phyloP scores from a whole-genome alignment of 371 early-diverging fungal genomes.

The Lichtheimia corymbifera region DNA sequence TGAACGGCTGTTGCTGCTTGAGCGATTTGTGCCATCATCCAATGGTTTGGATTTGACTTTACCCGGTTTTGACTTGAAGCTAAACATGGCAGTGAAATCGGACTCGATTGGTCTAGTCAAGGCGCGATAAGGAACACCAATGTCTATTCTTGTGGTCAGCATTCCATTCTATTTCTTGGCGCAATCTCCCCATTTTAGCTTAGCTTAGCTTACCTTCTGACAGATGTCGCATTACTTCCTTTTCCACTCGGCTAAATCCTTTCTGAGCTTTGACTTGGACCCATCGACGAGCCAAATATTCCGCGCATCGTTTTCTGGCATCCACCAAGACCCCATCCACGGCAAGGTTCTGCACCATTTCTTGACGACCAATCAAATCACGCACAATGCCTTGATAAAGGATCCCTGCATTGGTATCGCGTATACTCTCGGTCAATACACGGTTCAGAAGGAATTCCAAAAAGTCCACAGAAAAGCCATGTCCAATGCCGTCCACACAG shows the following conservation, averaged over 20 bases:
- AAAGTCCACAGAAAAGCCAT: slow-evolving; percentile 47
- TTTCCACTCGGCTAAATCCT: slow-evolving; percentile 36
- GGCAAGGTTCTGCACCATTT: slow-evolving; percentile 41
- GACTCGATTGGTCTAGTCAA: slow-evolving; percentile 35
- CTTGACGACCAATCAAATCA: slow-evolving; percentile 46
- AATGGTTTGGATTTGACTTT: slow-evolving; percentile 9
- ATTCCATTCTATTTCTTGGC: not conserved
- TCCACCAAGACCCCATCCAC: slow-evolving; percentile 43
- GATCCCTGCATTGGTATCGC: slow-evolving; percentile 34
- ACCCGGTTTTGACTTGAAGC: slow-evolving; percentile 20
- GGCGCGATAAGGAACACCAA: slow-evolving; percentile 37
- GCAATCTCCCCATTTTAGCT: not conserved
- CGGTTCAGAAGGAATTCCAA: slow-evolving; percentile 41
- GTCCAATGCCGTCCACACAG: slow-evolving; percentile 51
- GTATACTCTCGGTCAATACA: slow-evolving; percentile 40
- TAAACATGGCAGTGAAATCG: slow-evolving; percentile 29
- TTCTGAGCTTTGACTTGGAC: slow-evolving; percentile 33
- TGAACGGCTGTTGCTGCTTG: not conserved
- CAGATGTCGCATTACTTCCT: slow-evolving; percentile 30
- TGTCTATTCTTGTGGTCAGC: slow-evolving; percentile 13
- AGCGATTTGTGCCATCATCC: not conserved
- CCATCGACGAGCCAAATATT: slow-evolving; percentile 31
- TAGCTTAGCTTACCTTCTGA: slow-evolving; percentile 30
- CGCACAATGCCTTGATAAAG: slow-evolving; percentile 53
- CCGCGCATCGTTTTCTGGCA: slow-evolving; percentile 32